A percentile compares a stretch with the other conserved stretches of the same genome.
These are phyloP conservation scores for Monosporascus sp. DNA, from an alignment of 2,329 filamentous ascomycete genomes.

Conservation along the genomic window DNA sequence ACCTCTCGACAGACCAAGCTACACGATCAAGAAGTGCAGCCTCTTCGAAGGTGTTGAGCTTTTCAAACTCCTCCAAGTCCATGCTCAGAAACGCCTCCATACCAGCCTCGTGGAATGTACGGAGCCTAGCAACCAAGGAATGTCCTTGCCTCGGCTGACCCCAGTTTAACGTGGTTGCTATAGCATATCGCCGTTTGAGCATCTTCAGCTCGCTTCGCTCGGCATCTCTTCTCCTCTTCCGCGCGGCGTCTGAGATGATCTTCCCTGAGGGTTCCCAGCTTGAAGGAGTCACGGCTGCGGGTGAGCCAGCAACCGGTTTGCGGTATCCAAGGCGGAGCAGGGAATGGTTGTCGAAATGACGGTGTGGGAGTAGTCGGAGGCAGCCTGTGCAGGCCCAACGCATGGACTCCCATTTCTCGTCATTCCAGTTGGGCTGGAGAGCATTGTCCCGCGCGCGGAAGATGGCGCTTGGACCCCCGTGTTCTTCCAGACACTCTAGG, in stretches of 20 bases:
- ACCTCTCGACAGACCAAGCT: not conserved
- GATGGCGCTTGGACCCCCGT: conserved; percentile 1
- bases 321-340: conserved; percentile 7
- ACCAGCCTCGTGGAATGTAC: conserved; percentile 1
- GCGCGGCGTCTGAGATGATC: not conserved
- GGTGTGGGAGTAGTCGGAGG: conserved; percentile 7
- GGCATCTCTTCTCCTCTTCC: not conserved
- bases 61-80: not conserved
- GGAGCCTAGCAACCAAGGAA: not conserved
- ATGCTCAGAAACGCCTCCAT: not conserved
- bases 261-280: too few relatives aligned
- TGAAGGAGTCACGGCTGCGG: not conserved
- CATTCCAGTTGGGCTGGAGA: conserved; percentile 3
- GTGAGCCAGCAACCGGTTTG: conserved; percentile 3
- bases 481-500: conserved; percentile 3
- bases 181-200: not conserved
- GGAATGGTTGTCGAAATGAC: conserved; percentile 9
- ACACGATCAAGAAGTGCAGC: not conserved
- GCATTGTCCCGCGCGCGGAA: not conserved
- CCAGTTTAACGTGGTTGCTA: conserved; percentile 1
- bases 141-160: not conserved
- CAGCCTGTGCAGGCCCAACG: conserved; percentile 9
- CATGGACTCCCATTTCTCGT: conserved; percentile 3
- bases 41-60: not conserved
- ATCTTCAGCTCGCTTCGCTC: not conserved